Evolutionary conservation across 2,329 filamentous ascomycete species (phyloP).

Genomic region (Phyllosticta capitalensis): DNA sequence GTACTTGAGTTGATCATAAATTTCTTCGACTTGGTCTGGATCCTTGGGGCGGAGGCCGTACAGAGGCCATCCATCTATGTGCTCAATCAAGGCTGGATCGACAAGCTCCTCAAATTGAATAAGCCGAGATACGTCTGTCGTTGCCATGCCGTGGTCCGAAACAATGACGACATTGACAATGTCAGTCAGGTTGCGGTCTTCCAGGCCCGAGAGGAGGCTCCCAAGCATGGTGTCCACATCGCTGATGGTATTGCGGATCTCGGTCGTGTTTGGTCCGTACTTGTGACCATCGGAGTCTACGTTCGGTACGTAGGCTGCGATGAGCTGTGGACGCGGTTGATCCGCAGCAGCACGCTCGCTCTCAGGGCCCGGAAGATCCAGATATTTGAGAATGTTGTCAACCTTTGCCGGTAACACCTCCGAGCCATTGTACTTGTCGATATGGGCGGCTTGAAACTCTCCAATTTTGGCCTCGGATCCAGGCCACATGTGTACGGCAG

Average conservation of each 20-base stretch:
- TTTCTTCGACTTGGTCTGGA: slow-evolving; percentile 50
- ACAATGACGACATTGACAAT: slow-evolving; percentile 95
- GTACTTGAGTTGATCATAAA: slow-evolving; percentile 52
- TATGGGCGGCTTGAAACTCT: slow-evolving; percentile 62
- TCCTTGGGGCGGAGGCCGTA: slow-evolving; percentile 78
- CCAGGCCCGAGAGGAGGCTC: slow-evolving; percentile 63
- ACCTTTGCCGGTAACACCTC: slow-evolving; percentile 70
- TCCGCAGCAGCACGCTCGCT: slow-evolving; percentile 40
- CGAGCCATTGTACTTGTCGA: slow-evolving; percentile 76
- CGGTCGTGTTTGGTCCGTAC: slow-evolving; percentile 90
- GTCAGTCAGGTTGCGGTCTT: slow-evolving; percentile 70
- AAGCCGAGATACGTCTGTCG: slow-evolving; percentile 68
- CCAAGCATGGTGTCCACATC: slow-evolving; percentile 78
- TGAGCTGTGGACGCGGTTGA: slow-evolving; percentile 68
- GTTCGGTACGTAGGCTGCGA: slow-evolving; percentile 89
- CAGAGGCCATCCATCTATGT: slow-evolving; percentile 89
- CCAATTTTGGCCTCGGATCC: slow-evolving; percentile 83
- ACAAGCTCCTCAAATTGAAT: slow-evolving; percentile 86
- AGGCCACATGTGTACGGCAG: slow-evolving; percentile 97
- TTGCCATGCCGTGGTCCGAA: slow-evolving; percentile 97
- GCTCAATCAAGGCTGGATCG: slow-evolving; percentile 65
- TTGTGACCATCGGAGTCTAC: slow-evolving; percentile 80
- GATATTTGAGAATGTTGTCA: slow-evolving; percentile 64
- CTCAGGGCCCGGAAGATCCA: slow-evolving; percentile 72
- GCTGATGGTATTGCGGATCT: slow-evolving; percentile 69